Conservation (phyloP, 805 yeast genomes). For the Candida tibetensis region DNA sequence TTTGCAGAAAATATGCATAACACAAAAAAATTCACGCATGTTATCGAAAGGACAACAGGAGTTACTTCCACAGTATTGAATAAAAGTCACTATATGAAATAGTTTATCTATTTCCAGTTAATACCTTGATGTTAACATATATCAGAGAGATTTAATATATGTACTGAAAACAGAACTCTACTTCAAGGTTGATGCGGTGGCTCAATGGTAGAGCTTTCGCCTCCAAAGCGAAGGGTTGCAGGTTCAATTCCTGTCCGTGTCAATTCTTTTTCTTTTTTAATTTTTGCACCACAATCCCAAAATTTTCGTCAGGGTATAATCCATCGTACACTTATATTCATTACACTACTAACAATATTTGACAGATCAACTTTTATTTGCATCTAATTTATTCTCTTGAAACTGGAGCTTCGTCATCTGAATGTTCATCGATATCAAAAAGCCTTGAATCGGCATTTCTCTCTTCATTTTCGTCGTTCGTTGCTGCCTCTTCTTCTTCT, state of each 20-base stretch:
- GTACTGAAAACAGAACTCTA: too few species aligned
- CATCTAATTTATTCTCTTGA: neutral
- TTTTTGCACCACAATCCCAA: too few species aligned
- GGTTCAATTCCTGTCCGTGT: conserved; percentile 24
- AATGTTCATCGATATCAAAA: conserved; percentile 31
- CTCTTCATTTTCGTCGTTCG: conserved; percentile 1
- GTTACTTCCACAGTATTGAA: too few species aligned
- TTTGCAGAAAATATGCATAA: too few species aligned
- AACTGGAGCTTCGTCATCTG: conserved; percentile 14
- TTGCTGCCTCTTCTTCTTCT: conserved; percentile 15
- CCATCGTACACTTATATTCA: too few species aligned
- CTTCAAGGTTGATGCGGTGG: conserved; percentile 19
- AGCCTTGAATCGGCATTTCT: conserved; percentile 22
- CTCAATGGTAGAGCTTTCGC: conserved; percentile 23
- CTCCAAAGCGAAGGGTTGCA: conserved; percentile 21
- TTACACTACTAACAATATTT: conserved; percentile 1
- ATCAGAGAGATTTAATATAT: too few species aligned
- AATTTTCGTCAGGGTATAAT: too few species aligned
- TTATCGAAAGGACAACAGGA: too few species aligned
- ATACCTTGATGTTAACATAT: too few species aligned
- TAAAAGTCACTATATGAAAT: too few species aligned
- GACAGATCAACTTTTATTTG: neutral
- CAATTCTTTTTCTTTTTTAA: conserved; percentile 10
- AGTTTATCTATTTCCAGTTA: too few species aligned
- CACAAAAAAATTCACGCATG: too few species aligned